A percentile compares a stretch with the other conserved stretches of the same genome.
Evolutionary conservation across 139 green algal genomes (phyloP).

Genomic region (Nannochloris sp.): DNA sequence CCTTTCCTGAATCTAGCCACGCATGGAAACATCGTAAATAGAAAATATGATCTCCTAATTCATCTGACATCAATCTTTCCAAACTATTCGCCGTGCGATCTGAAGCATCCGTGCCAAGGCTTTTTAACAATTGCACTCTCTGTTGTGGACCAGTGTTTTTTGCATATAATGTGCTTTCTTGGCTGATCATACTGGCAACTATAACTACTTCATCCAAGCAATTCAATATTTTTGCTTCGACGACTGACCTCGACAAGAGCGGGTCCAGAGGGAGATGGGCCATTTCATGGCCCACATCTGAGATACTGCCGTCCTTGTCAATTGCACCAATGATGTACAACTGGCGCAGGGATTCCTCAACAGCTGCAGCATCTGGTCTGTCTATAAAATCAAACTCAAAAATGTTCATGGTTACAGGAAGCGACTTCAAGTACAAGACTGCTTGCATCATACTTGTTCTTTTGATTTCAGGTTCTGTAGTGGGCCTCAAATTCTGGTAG

Average conservation of each 20-base stretch:
- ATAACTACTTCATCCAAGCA: constrained; percentile 62
- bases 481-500: constrained; percentile 75
- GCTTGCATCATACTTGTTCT: constrained; percentile 68
- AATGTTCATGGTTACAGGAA: constrained; percentile 73
- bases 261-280: constrained; percentile 74
- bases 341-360: constrained; percentile 76
- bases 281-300: constrained; percentile 40
- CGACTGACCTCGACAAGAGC: constrained; percentile 60
- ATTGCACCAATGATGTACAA: constrained; percentile 85
- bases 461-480: constrained; percentile 85
- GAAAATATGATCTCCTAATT: constrained; percentile 78
- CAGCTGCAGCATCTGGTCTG: constrained; percentile 37
- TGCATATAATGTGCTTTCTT: constrained; percentile 62
- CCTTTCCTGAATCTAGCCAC: constrained; percentile 47
- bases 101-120: neutral
- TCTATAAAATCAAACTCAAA: constrained; percentile 94
- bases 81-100: constrained; percentile 10
- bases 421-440: constrained; percentile 89
- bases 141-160: constrained; percentile 38
- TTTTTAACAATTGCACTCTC: constrained; percentile 7
- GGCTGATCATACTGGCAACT: constrained; percentile 78
- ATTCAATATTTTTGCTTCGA: constrained; percentile 62
- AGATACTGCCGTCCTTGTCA: constrained; percentile 70
- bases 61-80: constrained; percentile 41
- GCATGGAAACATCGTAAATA: constrained; percentile 70